Evolutionary conservation across 306 rosid species (phyloP).

Genomic region (Fragaria vesca): DNA sequence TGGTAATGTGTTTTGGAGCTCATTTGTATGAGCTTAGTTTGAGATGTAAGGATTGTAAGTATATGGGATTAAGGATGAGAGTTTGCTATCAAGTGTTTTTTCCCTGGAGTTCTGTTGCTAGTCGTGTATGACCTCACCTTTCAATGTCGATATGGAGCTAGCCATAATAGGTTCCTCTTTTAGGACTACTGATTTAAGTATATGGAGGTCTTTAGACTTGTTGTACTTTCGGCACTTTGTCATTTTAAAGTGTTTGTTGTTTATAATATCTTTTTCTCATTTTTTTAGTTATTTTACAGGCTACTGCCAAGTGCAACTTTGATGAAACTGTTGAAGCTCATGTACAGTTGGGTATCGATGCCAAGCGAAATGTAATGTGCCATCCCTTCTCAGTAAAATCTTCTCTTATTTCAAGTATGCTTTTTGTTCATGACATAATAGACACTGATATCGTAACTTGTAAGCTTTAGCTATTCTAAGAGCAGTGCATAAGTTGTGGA

Average conservation of each 20-base stretch:
- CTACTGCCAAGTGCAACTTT: slow-evolving; percentile 61
- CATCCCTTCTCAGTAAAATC: slow-evolving; percentile 20
- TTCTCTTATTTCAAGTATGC: not conserved
- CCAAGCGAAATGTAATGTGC: slow-evolving; percentile 75
- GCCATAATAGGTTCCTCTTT: not conserved
- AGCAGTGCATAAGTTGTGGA: not conserved
- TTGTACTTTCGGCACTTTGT: too few relatives aligned
- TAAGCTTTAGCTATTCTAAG: not conserved
- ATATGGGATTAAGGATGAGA: not conserved
- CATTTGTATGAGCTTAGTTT: not conserved
- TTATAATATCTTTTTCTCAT: slow-evolving; percentile 19
- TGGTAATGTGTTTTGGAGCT: not conserved
- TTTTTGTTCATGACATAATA: not conserved
- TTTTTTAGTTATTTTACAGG: slow-evolving; percentile 58
- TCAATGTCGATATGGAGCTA: not conserved
- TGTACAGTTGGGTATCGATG: slow-evolving; percentile 73
- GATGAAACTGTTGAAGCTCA: slow-evolving; percentile 97
- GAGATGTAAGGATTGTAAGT: not conserved
- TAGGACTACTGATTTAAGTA: not conserved
- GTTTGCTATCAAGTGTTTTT: not conserved
- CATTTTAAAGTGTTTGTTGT: not conserved
- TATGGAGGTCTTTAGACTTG: not conserved
- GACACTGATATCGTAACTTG: not conserved
- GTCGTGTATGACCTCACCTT: not conserved
- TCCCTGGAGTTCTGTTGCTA: not conserved